Base-by-base conservation (phyloP, 805 yeast species). In the Teunomyces stri region DNA sequence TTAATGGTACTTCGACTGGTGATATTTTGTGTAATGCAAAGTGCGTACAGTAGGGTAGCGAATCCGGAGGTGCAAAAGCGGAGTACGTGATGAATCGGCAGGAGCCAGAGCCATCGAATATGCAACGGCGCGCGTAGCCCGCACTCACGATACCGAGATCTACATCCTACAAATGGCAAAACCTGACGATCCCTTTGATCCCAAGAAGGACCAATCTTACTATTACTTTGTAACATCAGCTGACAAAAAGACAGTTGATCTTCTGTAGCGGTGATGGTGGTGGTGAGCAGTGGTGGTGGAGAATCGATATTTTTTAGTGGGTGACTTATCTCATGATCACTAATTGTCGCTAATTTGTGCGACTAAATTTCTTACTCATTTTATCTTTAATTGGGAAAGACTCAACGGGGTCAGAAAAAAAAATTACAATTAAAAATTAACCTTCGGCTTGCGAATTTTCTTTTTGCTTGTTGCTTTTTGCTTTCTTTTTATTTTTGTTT, bases 1-100 rank as follows among this genome's bases (percentile, higher is more conserved):
- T 36, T 7, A 42, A 48, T 25, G 53, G 52, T 18, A 50, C 50
- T 33, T 44, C 50, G 42, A 51, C 43, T 31, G 44, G 42, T 37
- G 55, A 49, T 16, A 49, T 49, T 42, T 38, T 44, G 37, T 34
- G 38, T 34, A 11, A 18, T 34, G 25, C 20, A 34, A 34, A 34
- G 21, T 34, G 46, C 43, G n/a, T 28, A 25, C 27, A 25, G 27
- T 25, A 20, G 20, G 43, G 39, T 42, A 44, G 31, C 27, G 34
- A 31, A 31, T 31, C 34, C 34, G 34, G 34, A 31, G 34, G 34
- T 31, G 34, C 34, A 31, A 31, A 31, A 31, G 34, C 16, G 34
- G 34, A 31, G 34, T 31, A 31, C 18, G 34, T 31, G 34, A 31
- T 31, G 34, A 15, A 31, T 31, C 15, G 18, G 34, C 18, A 31